Conservation (phyloP, 345 rosid species). For the Pelargonium nanum region DNA sequence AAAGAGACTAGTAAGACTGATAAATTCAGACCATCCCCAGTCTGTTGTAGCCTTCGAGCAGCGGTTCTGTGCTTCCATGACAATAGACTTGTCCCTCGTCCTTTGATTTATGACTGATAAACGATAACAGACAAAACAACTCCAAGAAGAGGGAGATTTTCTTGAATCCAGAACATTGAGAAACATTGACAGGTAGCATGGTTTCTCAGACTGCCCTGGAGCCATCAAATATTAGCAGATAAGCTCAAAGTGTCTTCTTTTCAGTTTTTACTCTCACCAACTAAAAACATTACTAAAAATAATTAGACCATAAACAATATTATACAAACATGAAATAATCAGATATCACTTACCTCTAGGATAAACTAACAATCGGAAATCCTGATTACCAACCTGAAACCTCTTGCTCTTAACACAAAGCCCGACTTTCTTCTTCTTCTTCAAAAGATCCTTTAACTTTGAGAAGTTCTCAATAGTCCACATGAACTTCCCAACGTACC, state of each 20-base stretch:
- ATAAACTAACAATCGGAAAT: constrained; percentile 10
- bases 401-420: constrained; percentile 11
- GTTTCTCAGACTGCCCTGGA: constrained; percentile 13
- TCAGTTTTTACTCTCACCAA: background rate
- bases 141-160: constrained; percentile 4
- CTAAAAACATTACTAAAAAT: background rate
- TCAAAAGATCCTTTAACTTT: constrained; percentile 8
- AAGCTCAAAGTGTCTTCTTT: background rate
- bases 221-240: background rate
- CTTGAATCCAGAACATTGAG: constrained; percentile 7
- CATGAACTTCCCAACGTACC: constrained; percentile 5
- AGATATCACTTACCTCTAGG: constrained; percentile 11
- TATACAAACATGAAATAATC: background rate
- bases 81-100: constrained; percentile 4
- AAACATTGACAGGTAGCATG: constrained; percentile 12
- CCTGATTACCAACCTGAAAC: constrained; percentile 11
- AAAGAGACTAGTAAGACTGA: constrained; percentile 13
- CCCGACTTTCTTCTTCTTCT: constrained; percentile 12
- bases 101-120: constrained; percentile 11
- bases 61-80: constrained; percentile 7
- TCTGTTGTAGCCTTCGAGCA: constrained; percentile 14
- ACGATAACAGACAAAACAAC: constrained; percentile 6
- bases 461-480: constrained; percentile 15
- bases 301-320: background rate
- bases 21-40: constrained; percentile 14